Conservation (phyloP, 1,284 basidiomycete genomes). For the Irpex lacteus region DNA sequence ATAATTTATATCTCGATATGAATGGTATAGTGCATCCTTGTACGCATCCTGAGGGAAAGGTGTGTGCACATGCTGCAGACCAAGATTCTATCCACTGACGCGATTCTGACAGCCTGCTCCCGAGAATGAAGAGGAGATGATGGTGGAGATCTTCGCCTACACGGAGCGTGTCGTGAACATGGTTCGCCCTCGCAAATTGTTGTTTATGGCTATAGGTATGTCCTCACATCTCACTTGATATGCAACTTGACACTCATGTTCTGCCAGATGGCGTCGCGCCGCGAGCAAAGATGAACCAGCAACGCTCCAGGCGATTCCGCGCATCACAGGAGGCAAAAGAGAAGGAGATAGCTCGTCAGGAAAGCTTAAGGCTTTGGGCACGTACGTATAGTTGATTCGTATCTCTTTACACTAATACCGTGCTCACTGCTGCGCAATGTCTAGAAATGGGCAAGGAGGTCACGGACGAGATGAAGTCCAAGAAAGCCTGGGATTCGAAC, state of each 20-base stretch:
- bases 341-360: constrained; percentile 83
- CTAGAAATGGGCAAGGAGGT: constrained; percentile 88
- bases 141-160: constrained; percentile 96
- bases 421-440: constrained; percentile 4
- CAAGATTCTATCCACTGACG: neutral
- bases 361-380: constrained; percentile 86
- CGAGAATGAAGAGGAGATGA: constrained; percentile 99
- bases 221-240: neutral
- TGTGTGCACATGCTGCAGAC: constrained; percentile 26
- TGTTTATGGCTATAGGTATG: constrained; percentile 97
- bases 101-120: constrained; percentile 70
- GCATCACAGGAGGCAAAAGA: constrained; percentile 94
- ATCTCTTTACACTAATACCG: neutral
- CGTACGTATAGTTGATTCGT: constrained; percentile 34
- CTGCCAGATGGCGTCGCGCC: constrained; percentile 90
- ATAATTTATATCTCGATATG: constrained; percentile 95
- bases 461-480: constrained; percentile 81
- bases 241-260: neutral
- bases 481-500: constrained; percentile 95
- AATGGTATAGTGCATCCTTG: constrained; percentile 95
- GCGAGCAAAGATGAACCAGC: constrained; percentile 99
- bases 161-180: constrained; percentile 98
- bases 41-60: constrained; percentile 97
- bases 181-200: constrained; percentile 90
- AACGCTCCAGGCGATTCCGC: constrained; percentile 93